Evolutionary conservation across 2,329 filamentous ascomycete species (phyloP), one percentile per base, ranked within the genome.

Genomic region (Aspergillus persii): DNA sequence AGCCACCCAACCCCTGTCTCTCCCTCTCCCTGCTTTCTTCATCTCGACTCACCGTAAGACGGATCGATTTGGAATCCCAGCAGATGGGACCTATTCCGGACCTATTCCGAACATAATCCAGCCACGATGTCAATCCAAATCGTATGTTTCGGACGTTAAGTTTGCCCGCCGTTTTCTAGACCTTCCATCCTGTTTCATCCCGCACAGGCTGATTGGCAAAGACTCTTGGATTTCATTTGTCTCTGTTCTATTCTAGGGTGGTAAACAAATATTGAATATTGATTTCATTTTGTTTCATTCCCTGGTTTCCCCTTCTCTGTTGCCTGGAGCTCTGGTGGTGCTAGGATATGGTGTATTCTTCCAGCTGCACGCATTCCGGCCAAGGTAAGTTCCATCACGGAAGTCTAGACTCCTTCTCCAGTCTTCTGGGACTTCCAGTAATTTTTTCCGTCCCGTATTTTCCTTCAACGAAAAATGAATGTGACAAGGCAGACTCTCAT

Each of bases 141-240:
- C 48, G 11, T 27, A 53, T 63, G 60, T 58, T 47, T 62, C 55
- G 54, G 61, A 54, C 33, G 49, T 53, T 53, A 31, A 48, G 51
- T n/a, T 51, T 55, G 49, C 31, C 47, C 26, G 31, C 48, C 41
- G n/a, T 46, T 47, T 59, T 60, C 57, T 62, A 59, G 57, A 56
- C 47, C 53, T 51, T 55, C 49, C 41, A 47, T 30, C 6, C 15
- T 61, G 57, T 61, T 15, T n/a, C 36, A n/a, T n/a, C 15, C 36
- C 4, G 49, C 57, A 57, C 56, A 36, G 11, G 27, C 30, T 57
- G 27, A 53, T 54, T 57, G 18, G 49, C n/a, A 48, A 27, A 31
- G 39, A 48, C 12, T 7, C 3, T 15, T 11, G 12, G 12, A 18
- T 12, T 15, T 47, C 15, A 9, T 57, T 47, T 61, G 53, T 18